Conservation (phyloP, 805 yeast species). For the Candida sanyiensis region DNA sequence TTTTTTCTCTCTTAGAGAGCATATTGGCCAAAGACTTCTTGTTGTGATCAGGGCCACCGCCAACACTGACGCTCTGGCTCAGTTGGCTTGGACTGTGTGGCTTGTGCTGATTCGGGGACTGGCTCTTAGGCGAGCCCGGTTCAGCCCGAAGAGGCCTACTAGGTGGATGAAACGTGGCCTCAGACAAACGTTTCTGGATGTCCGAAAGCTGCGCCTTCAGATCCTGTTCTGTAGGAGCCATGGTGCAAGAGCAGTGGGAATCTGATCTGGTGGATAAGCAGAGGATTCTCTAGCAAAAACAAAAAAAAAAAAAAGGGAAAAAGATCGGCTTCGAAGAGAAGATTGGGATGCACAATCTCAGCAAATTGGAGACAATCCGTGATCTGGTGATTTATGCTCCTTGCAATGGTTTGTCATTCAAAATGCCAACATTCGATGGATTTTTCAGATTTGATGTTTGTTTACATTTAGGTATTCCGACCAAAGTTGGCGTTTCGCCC, state of each 20-base stretch:
- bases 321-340: no score
- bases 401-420: background rate
- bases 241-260: background rate
- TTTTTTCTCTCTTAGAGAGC: slow-evolving; percentile 22
- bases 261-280: background rate
- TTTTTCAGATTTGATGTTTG: background rate
- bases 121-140: background rate
- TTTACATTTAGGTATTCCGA: background rate
- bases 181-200: slow-evolving; percentile 35
- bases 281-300: background rate
- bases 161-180: slow-evolving; percentile 25
- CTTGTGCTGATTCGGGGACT: background rate
- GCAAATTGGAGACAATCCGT: background rate
- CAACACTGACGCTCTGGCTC: slow-evolving; percentile 3
- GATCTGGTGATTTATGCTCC: background rate
- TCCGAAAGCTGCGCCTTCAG: slow-evolving; percentile 38
- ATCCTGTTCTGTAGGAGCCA: slow-evolving; percentile 26
- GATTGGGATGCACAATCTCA: no score
- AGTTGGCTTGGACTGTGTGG: slow-evolving; percentile 4
- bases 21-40: slow-evolving; percentile 17
- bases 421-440: no score
- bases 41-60: slow-evolving; percentile 2
- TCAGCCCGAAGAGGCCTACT: slow-evolving; percentile 17
- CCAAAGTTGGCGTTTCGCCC: background rate
- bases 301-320: no score